Base-by-base conservation (phyloP, 306 rosid genomes). In the Trichosanthes truncata region DNA sequence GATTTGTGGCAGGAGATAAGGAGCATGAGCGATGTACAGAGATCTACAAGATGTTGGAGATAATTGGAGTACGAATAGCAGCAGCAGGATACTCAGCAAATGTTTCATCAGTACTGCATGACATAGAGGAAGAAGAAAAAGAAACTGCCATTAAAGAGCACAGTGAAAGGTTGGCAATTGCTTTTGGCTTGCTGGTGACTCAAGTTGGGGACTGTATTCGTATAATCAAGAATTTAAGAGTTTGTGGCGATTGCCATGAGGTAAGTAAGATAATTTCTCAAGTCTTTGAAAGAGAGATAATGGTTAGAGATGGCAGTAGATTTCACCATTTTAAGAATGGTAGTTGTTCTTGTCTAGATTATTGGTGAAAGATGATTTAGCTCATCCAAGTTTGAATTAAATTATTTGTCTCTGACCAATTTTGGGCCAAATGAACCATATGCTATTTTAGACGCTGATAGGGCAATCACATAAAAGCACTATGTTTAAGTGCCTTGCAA, bases 1-100 rank as follows among this genome's bases (percentile, higher is more conserved):
- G 83, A 60, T 93, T 91, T 87, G 83, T 88, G 31, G 92, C 91
- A 5, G 96, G 91, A 65, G 96, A 89, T 80, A 91, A 81, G 84
- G 91, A 84, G 56, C 94, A 93, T 67, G 91, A 84, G 53, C 74
- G 33, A 78, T 81, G 83, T 73, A 72, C 55, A 0, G 89, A 89
- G 74, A 88, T 93, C 61, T 78, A 87, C 81, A 84, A 80, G 76
- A 87, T 93, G 91, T 85, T 91, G 80, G 91, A 89, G 78, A 83
- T 69, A 25, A 84, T 93, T 41, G 85, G 83, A 63, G 68, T 72
- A 56, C 79, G 81, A 66, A 81, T 89, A 67, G 82, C 84, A 25
- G 87, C 89, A 80, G 87, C 91, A 36, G 89, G 90, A 83, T 83
- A 84, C 83, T 69, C 81, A 13, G 85, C 85, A 25, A 89, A 87